phyloP scores from a whole-genome alignment of 177 flowering plant genomes.

The Vitis hybrid region DNA sequence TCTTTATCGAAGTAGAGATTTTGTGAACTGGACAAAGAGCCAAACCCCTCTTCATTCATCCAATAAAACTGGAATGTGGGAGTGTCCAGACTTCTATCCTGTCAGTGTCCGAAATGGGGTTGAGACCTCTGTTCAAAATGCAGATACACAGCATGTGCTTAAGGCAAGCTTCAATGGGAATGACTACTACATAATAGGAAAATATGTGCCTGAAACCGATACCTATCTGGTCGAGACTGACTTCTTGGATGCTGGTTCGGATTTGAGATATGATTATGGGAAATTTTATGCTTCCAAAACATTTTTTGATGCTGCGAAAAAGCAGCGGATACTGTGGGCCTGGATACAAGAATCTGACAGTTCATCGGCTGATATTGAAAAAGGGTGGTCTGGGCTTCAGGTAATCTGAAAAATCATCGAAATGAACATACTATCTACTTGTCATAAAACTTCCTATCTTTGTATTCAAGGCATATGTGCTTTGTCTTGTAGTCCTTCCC shows the following conservation, averaged over 20 bases:
- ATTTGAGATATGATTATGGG: constrained; percentile 36
- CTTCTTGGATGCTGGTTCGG: not conserved
- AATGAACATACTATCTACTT: no score
- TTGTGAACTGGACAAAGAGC: constrained; percentile 24
- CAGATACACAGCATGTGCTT: constrained; percentile 25
- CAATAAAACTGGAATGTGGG: constrained; percentile 35
- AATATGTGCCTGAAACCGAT: constrained; percentile 13
- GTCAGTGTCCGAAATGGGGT: constrained; percentile 17
- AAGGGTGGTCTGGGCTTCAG: constrained; percentile 40
- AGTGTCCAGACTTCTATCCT: constrained; percentile 42
- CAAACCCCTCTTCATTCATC: constrained; percentile 27
- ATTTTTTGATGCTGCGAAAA: constrained; percentile 26
- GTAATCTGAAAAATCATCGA: constrained; percentile 2
- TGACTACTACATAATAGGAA: constrained; percentile 30
- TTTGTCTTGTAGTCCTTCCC: constrained; percentile 20
- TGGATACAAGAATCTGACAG: constrained; percentile 33
- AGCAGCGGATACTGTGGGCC: constrained; percentile 31
- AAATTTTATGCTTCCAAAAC: constrained; percentile 43
- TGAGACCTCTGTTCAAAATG: constrained; percentile 16
- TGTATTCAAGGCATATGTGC: not conserved
- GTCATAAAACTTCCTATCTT: not conserved
- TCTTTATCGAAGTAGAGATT: constrained; percentile 31
- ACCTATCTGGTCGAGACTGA: constrained; percentile 12
- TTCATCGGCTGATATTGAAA: constrained; percentile 13
- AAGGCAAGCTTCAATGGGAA: constrained; percentile 26